These are phyloP conservation scores for Pseudopyricularia cyperi DNA, from an alignment of 2,329 filamentous ascomycete species.

Conservation along the genomic window DNA sequence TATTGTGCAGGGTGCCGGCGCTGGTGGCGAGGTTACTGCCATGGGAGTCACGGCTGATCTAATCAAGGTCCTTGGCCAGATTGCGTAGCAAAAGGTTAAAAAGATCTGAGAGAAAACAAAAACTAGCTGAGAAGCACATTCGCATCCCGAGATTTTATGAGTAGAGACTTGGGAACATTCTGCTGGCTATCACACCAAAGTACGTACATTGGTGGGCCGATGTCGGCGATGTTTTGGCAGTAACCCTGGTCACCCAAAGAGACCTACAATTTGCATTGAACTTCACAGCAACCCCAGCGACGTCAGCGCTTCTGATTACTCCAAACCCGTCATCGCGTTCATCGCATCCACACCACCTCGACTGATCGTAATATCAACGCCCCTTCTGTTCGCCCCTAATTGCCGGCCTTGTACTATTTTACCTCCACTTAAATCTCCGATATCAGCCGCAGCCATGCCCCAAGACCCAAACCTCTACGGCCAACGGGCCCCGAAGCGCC, in stretches of 20 bases:
- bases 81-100: slow-evolving; percentile 25
- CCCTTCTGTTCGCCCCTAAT: neutral
- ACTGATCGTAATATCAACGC: no score
- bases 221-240: neutral
- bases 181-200: no score
- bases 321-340: neutral
- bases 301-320: neutral
- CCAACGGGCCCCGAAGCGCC: slow-evolving; percentile 54
- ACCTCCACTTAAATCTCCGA: neutral
- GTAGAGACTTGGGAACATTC: no score
- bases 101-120: neutral
- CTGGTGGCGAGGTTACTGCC: slow-evolving; percentile 88
- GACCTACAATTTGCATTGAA: no score
- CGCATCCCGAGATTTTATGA: no score
- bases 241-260: no score
- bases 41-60: slow-evolving; percentile 96
- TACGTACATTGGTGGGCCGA: neutral
- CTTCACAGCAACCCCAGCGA: neutral
- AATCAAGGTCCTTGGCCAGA: slow-evolving; percentile 70
- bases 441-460: slow-evolving; percentile 28
- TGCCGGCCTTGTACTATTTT: neutral
- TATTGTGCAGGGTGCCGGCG: slow-evolving; percentile 88
- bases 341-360: no score
- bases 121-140: no score
- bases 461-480: slow-evolving; percentile 67